A percentile compares a stretch with the other conserved stretches of the same genome.
Conservation (phyloP, 495 filamentous ascomycete genomes). For the Delitschia confertaspora region DNA sequence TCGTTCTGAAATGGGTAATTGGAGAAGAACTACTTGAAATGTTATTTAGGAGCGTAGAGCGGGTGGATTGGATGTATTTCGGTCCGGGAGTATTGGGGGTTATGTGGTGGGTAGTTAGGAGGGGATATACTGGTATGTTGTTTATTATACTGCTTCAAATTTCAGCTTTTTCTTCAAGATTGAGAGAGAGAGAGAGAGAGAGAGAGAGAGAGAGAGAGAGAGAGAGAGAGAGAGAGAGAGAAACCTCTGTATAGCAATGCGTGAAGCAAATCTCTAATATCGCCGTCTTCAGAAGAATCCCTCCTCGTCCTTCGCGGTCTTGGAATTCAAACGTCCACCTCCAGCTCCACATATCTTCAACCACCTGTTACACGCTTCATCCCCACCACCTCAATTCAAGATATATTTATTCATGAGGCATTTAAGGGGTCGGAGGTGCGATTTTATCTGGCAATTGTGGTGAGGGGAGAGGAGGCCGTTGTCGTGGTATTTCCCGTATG, state of each 20-base stretch:
- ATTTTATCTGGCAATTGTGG: constrained; percentile 82
- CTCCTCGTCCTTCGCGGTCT: constrained; percentile 81
- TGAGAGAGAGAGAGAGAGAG: no score
- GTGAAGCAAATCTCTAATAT: no score
- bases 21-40: constrained; percentile 2
- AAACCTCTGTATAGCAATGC: no score
- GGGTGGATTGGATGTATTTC: constrained; percentile 23
- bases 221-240: no score
- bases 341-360: constrained; percentile 53
- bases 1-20: constrained; percentile 7
- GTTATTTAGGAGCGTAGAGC: constrained; percentile 2
- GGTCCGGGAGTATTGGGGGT: constrained; percentile 8
- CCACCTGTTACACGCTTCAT: constrained; percentile 77
- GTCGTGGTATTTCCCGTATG: constrained; percentile 85
- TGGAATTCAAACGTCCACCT: constrained; percentile 80
- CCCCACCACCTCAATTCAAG: constrained; percentile 80
- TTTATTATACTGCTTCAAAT: neutral
- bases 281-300: constrained; percentile 56
- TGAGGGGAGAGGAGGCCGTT: constrained; percentile 79
- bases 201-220: no score
- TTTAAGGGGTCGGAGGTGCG: constrained; percentile 87
- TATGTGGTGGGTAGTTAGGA: constrained; percentile 16
- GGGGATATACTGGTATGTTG: constrained; percentile 29
- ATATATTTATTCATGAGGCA: constrained; percentile 91
- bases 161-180: no score